Percentiles rank a stretch among this genome's conserved stretches.
phyloP scores from a whole-genome alignment of 2,329 filamentous ascomycete genomes.

The Endothia cerciana region DNA sequence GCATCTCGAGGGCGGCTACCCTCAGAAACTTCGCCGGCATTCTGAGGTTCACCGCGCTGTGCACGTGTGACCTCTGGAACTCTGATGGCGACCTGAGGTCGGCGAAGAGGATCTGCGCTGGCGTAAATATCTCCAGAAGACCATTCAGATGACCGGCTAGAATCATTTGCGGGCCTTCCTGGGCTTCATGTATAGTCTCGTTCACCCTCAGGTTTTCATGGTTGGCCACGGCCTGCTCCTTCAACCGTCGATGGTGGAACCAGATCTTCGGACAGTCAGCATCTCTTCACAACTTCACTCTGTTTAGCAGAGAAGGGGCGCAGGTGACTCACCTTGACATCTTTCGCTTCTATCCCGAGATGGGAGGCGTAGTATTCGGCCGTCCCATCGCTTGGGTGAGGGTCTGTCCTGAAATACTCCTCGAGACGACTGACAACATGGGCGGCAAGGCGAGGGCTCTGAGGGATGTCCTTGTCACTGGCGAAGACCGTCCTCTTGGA shows the following conservation, averaged over 20 bases:
- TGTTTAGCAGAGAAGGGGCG: background rate
- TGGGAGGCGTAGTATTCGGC: slow-evolving; percentile 59
- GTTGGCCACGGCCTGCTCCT: slow-evolving; percentile 49
- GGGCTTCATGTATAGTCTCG: slow-evolving; percentile 38
- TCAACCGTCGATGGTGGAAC: slow-evolving; percentile 58
- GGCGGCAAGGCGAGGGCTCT: slow-evolving; percentile 50
- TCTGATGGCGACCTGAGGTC: slow-evolving; percentile 53
- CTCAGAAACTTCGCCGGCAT: slow-evolving; percentile 54
- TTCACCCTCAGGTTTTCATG: slow-evolving; percentile 50
- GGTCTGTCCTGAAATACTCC: slow-evolving; percentile 54
- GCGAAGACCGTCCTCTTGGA: slow-evolving; percentile 45
- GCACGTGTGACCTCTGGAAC: slow-evolving; percentile 56
- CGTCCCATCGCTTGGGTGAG: slow-evolving; percentile 53
- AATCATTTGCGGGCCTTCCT: slow-evolving; percentile 50
- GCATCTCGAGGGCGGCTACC: slow-evolving; percentile 52
- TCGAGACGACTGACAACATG: slow-evolving; percentile 57
- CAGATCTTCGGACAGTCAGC: slow-evolving; percentile 42
- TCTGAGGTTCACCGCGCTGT: slow-evolving; percentile 56
- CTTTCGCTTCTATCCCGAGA: slow-evolving; percentile 53
- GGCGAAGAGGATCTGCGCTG: slow-evolving; percentile 51
- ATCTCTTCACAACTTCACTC: background rate
- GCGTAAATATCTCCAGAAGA: slow-evolving; percentile 54
- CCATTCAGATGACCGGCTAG: slow-evolving; percentile 54
- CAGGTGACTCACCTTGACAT: slow-evolving; percentile 49
- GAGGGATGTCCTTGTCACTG: slow-evolving; percentile 42